phyloP scores from a whole-genome alignment of 768 basidiomycete genomes.

The Suillus spraguei region DNA sequence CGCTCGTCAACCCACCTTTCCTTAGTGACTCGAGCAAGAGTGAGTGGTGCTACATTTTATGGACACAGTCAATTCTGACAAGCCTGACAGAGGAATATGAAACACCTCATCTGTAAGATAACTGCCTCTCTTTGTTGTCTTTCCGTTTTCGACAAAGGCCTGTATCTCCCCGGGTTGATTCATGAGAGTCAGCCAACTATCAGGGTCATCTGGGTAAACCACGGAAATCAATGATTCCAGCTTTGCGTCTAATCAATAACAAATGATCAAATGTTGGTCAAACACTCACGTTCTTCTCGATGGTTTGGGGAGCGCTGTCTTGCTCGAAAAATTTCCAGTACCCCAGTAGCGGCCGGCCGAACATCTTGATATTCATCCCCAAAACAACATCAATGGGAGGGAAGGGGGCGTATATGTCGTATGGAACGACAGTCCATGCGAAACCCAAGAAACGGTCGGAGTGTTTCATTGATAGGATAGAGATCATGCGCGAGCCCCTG shows the following conservation, averaged over 20 bases:
- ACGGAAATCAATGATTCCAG: constrained; percentile 43
- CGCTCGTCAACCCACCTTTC: constrained; percentile 34
- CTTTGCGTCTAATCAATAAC: constrained; percentile 20
- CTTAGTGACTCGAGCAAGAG: constrained; percentile 30
- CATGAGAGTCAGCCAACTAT: constrained; percentile 37
- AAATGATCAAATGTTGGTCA: background rate
- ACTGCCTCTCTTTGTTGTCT: constrained; percentile 23
- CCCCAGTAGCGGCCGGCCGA: constrained; percentile 42
- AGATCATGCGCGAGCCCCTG: constrained; percentile 39
- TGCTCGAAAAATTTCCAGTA: constrained; percentile 43
- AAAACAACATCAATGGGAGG: constrained; percentile 31
- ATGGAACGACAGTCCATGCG: constrained; percentile 39
- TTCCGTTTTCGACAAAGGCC: constrained; percentile 27
- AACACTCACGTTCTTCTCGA: constrained; percentile 37
- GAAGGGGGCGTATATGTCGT: constrained; percentile 29
- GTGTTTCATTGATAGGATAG: constrained; percentile 40
- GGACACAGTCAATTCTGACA: constrained; percentile 8
- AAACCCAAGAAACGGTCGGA: constrained; percentile 44
- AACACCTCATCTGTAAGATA: constrained; percentile 36
- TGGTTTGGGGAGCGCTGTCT: constrained; percentile 33
- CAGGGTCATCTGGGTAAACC: constrained; percentile 36
- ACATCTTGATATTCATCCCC: constrained; percentile 25
- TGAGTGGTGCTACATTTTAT: constrained; percentile 28
- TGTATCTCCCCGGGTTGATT: constrained; percentile 38
- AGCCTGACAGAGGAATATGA: background rate